Evolutionary conservation across 2,329 filamentous ascomycete genomes (phyloP).

Genomic region (Fusarium oxysporum): DNA sequence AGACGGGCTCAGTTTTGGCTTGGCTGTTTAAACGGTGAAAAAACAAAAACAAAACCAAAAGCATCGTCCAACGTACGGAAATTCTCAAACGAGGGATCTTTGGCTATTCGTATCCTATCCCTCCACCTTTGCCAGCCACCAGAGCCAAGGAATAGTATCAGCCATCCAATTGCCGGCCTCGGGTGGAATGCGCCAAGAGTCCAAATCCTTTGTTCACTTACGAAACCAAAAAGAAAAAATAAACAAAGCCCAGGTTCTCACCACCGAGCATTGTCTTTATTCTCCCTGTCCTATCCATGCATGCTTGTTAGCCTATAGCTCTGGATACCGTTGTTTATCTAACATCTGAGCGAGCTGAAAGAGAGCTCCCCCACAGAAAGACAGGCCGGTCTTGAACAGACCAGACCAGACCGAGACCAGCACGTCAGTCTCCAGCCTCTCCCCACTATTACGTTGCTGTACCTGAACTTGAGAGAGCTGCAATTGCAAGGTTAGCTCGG

Average conservation of each 20-base stretch:
- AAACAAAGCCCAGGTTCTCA: conserved; percentile 5
- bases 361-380: conserved; percentile 37
- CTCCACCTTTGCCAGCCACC: conserved; percentile 37
- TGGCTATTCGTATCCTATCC: conserved; percentile 4
- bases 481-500: conserved; percentile 31
- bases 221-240: neutral
- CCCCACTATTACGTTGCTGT: conserved; percentile 34
- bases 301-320: neutral
- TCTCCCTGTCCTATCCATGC: neutral
- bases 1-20: neutral
- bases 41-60: neutral
- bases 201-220: conserved; percentile 40
- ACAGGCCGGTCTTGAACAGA: conserved; percentile 12
- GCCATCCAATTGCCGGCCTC: conserved; percentile 36
- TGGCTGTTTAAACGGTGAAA: conserved; percentile 1
- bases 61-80: neutral
- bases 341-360: conserved; percentile 18
- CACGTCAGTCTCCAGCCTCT: conserved; percentile 31
- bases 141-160: conserved; percentile 20
- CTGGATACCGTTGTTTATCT: conserved; percentile 5
- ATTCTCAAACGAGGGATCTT: neutral
- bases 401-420: conserved; percentile 20
- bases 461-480: conserved; percentile 36
- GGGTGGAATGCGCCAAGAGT: conserved; percentile 41
- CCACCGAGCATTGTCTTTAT: conserved; percentile 16